Evolutionary conservation across 1,284 basidiomycete genomes (phyloP).

Genomic region (Meripilus lineatus): DNA sequence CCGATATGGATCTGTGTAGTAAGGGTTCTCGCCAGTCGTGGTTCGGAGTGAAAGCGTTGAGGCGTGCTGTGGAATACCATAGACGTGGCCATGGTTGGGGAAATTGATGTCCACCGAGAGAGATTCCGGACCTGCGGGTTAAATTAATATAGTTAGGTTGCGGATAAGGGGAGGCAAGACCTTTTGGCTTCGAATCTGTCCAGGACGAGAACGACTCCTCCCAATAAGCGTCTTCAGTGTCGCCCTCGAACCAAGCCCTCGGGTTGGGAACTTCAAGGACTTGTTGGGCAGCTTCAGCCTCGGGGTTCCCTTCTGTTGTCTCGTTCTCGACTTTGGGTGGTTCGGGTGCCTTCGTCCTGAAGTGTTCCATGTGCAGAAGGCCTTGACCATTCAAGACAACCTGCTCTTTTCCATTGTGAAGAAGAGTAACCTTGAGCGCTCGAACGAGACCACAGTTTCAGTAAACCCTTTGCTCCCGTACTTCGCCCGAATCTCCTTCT

Average conservation of each 20-base stretch:
- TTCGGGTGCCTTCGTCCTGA: conserved; percentile 61
- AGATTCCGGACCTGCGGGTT: conserved; percentile 79
- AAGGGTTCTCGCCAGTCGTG: conserved; percentile 66
- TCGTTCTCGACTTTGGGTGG: conserved; percentile 31
- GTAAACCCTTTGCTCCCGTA: conserved; percentile 52
- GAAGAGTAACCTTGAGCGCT: conserved; percentile 68
- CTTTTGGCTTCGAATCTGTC: conserved; percentile 94
- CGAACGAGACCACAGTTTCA: conserved; percentile 65
- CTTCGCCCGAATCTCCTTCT: conserved; percentile 53
- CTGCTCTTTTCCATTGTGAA: conserved; percentile 74
- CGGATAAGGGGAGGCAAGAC: conserved; percentile 37
- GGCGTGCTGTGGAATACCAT: conserved; percentile 96
- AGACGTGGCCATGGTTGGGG: conserved; percentile 86
- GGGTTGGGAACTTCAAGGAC: conserved; percentile 52
- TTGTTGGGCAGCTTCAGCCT: conserved; percentile 44
- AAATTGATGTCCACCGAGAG: conserved; percentile 92
- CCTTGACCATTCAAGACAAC: conserved; percentile 88
- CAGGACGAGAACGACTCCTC: conserved; percentile 85
- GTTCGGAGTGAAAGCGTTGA: conserved; percentile 85
- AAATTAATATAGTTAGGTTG: not conserved
- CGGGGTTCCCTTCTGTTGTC: conserved; percentile 33
- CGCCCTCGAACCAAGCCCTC: conserved; percentile 84
- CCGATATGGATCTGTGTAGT: conserved; percentile 89
- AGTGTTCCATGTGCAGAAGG: conserved; percentile 97
- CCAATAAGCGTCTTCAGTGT: conserved; percentile 80